Conservation (phyloP, 305 asterid genomes). For the Petunia hybrid region DNA sequence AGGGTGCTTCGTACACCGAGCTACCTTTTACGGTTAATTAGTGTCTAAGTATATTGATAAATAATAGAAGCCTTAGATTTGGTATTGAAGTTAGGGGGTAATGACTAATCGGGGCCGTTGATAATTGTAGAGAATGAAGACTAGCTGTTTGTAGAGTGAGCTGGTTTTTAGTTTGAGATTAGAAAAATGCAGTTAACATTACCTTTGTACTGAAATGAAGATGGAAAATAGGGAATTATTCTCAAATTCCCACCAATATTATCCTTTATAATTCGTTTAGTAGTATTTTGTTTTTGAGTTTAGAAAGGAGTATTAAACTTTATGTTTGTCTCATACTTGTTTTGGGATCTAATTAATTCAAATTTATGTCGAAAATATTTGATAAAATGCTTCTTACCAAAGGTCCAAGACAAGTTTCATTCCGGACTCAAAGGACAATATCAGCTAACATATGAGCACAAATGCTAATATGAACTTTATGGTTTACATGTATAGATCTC, state of each 20-base stretch:
- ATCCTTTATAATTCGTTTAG: neutral
- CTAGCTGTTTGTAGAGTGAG: neutral
- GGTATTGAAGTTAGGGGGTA: neutral
- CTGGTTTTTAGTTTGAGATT: constrained; percentile 3
- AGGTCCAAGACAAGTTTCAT: too few species aligned
- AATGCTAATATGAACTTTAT: too few species aligned
- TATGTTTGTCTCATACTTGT: too few species aligned
- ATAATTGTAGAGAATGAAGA: neutral
- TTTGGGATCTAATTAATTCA: too few species aligned
- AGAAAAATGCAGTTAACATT: neutral
- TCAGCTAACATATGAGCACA: too few species aligned
- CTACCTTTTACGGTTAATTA: neutral
- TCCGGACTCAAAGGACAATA: too few species aligned
- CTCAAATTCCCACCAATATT: neutral
- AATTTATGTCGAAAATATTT: too few species aligned
- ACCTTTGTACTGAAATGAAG: neutral
- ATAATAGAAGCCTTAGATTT: constrained; percentile 14
- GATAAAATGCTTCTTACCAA: too few species aligned
- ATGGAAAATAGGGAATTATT: neutral
- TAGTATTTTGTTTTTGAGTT: too few species aligned
- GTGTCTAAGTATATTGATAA: neutral
- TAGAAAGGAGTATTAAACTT: too few species aligned
- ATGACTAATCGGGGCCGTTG: constrained; percentile 14
- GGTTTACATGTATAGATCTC: too few species aligned
- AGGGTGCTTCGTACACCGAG: too few species aligned